phyloP scores from a whole-genome alignment of 257 asterid genomes.

The Marsdenia floribunda region DNA sequence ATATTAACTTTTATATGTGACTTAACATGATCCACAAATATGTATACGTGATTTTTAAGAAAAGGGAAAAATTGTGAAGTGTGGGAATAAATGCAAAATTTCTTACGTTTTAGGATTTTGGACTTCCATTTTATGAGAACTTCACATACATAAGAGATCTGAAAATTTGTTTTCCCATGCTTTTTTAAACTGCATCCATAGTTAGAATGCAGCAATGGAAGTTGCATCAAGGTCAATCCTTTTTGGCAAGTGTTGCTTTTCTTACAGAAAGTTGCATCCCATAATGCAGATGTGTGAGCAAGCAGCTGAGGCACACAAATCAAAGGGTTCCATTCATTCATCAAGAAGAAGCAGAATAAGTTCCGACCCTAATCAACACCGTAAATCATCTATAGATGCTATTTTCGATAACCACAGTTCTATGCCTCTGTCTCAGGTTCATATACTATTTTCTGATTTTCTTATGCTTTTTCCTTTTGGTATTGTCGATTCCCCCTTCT shows the following conservation, averaged over 20 bases:
- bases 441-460: constrained; percentile 2
- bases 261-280: constrained; percentile 6
- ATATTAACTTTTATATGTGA: not conserved
- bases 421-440: constrained; percentile 57
- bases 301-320: constrained; percentile 98
- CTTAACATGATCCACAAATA: no score
- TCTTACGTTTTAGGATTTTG: no score
- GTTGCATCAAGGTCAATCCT: not conserved
- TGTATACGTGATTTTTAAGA: no score
- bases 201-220: not conserved
- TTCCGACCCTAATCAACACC: constrained; percentile 65
- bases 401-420: constrained; percentile 56
- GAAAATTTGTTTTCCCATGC: not conserved
- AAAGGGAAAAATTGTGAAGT: no score
- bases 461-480: not conserved
- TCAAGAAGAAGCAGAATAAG: constrained; percentile 62
- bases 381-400: constrained; percentile 88
- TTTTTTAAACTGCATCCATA: not conserved
- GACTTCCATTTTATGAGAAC: no score
- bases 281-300: constrained; percentile 84
- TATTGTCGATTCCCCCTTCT: not conserved
- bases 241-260: not conserved
- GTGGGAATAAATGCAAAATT: not conserved
- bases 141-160: no score
- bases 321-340: constrained; percentile 75